Evolutionary conservation across 2,329 filamentous ascomycete species (phyloP).

Genomic region (Sphaerostilbella broomeana): DNA sequence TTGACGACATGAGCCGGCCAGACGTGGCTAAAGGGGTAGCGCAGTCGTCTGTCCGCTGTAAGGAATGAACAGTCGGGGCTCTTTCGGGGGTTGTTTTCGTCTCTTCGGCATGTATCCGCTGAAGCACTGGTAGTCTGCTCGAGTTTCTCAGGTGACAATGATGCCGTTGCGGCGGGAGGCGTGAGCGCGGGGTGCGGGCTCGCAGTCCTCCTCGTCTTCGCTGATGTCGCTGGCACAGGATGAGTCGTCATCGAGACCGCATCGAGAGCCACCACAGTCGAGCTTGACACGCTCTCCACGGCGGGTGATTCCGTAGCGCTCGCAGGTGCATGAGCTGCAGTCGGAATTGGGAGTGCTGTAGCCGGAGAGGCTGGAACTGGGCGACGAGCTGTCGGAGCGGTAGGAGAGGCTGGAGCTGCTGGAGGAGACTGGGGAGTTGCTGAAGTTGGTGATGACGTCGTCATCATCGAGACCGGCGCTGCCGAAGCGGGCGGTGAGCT

Average conservation of each 20-base stretch:
- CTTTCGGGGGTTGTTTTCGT: too few species aligned
- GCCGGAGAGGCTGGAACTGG: conserved; percentile 66
- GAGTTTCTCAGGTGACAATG: conserved; percentile 41
- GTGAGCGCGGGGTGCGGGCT: conserved; percentile 33
- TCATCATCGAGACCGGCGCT: conserved; percentile 52
- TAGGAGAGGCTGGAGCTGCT: conserved; percentile 63
- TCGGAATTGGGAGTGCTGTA: conserved; percentile 75
- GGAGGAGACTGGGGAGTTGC: conserved; percentile 57
- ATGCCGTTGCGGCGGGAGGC: conserved; percentile 58
- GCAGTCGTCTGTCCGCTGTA: conserved; percentile 22
- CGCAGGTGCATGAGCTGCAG: conserved; percentile 78
- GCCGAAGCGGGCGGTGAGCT: conserved; percentile 70
- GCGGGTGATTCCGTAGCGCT: conserved; percentile 94
- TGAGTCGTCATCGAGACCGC: conserved; percentile 69
- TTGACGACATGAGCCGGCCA: conserved; percentile 22
- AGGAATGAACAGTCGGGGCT: conserved; percentile 31
- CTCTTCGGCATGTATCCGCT: conserved; percentile 20
- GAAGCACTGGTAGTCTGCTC: conserved; percentile 4
- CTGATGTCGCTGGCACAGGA: conserved; percentile 56
- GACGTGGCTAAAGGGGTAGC: conserved; percentile 19
- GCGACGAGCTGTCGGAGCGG: conserved; percentile 67
- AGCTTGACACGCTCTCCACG: conserved; percentile 90
- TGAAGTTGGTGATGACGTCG: conserved; percentile 49
- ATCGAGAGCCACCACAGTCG: conserved; percentile 85
- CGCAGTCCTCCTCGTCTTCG: conserved; percentile 47